Evolutionary conservation across 768 basidiomycete species (phyloP), one percentile per base, ranked within the genome.

Genomic region (Xerocomellus dryophilus): DNA sequence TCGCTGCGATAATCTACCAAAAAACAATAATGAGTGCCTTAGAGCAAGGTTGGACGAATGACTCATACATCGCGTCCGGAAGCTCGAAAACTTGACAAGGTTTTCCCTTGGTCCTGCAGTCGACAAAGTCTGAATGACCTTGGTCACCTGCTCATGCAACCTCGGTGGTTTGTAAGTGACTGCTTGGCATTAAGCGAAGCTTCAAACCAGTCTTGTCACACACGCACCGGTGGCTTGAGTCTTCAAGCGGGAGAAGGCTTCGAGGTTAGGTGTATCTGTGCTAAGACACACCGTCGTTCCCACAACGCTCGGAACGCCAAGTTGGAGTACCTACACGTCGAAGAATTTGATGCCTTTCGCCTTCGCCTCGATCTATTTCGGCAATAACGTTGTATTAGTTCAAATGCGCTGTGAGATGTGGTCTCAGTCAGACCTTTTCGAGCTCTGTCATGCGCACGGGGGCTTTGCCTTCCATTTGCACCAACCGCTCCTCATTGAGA

Each of bases 361-460:
- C 71, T 89, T 95, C 56, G 84, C 80, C 63, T 83, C 74, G 56
- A 95, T 87, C 91, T 93, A 51, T 8, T 17, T 18, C 15, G 15
- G 23, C 5, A 41, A 40, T 2, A 2, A 27, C 5, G 40, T 35
- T 7, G 36, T 12, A 31, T 60, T 1, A 42, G 50, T 43, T 36
- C 18, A 17, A n/a, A 18, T 3, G 21, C 15, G 15, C 5, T 29
- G 17, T 20, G 14, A 8, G 2, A 18, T 9, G 20, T 7, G 14
- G 21, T 18, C 12, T 27, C 11, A 34, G 31, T 18, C 60, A 9
- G 29, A 88, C 89, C 85, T 96, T 97, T 61, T 94, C 86, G n/a
- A 88, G 72, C 71, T 97, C 94, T 14, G 92, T 82, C 74, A 93
- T 87, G 86, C 83, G 88, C 47, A 86, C 79, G 4, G 90, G 86